Evolutionary conservation across 1,284 basidiomycete species (phyloP).

Genomic region (Agroathelia rolfsii): DNA sequence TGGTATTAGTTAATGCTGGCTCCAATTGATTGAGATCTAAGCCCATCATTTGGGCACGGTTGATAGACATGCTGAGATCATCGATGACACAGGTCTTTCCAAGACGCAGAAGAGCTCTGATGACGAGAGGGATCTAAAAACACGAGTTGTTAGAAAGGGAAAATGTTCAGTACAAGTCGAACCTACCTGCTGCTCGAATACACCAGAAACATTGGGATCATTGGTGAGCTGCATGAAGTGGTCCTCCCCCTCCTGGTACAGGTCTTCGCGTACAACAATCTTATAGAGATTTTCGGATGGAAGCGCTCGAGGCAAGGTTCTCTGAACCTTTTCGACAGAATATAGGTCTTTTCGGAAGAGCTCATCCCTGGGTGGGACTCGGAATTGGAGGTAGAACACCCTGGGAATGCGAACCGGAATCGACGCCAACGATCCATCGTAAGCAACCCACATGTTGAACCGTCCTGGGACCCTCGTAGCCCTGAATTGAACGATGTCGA

Average conservation of each 20-base stretch:
- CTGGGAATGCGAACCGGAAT: conserved; percentile 82
- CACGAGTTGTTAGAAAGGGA: conserved; percentile 7
- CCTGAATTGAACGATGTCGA: conserved; percentile 93
- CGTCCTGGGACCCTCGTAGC: conserved; percentile 72
- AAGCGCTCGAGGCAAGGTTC: conserved; percentile 76
- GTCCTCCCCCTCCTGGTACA: conserved; percentile 78
- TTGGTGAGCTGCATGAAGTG: conserved; percentile 91
- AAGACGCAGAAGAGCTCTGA: conserved; percentile 77
- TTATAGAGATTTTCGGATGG: conserved; percentile 78
- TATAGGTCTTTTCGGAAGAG: conserved; percentile 70
- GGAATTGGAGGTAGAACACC: conserved; percentile 89
- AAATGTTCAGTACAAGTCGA: conserved; percentile 7
- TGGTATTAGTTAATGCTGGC: conserved; percentile 43
- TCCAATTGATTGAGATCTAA: conserved; percentile 84
- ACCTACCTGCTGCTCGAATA: conserved; percentile 84
- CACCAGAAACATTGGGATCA: conserved; percentile 91
- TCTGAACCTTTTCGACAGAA: conserved; percentile 61
- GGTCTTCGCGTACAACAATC: conserved; percentile 75
- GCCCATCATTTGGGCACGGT: conserved; percentile 75
- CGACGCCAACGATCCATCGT: conserved; percentile 72
- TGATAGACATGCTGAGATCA: conserved; percentile 65
- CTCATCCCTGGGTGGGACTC: conserved; percentile 47
- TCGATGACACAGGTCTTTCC: conserved; percentile 77
- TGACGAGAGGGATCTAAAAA: conserved; percentile 69
- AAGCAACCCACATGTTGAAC: conserved; percentile 84